Evolutionary conservation across 306 rosid species (phyloP), one percentile per base, ranked within the genome.

Genomic region (Coriaria nepalensis): DNA sequence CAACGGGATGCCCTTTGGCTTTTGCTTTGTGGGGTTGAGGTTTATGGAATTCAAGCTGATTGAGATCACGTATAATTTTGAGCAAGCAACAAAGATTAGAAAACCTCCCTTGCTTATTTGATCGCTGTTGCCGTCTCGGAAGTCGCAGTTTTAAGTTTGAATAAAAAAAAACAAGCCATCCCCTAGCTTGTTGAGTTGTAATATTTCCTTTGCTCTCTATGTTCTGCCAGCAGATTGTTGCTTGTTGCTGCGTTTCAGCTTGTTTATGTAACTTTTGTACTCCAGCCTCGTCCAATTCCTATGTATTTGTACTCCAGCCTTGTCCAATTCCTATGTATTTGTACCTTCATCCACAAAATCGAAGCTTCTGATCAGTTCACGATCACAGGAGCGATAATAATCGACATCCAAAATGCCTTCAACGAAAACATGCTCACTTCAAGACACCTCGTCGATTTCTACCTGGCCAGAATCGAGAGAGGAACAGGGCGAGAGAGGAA

Each of bases 241-340:
- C 2, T 20, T 20, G 29, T 20, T 20, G 29, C 29, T 20, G 29
- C 29, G 1, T 20, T 20, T 20, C 29, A 20, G 29, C 29, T 20
- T 20, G n/a, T 6, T 5, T 40, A 7, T 40, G 15, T 40, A 39
- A 15, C 12, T 6, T 61, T 15, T 70, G 70, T 87, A 70, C 57
- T 78, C 83, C 12, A 79, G 69, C 70, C 32, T 46, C 44, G 61
- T 69, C 96, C 96, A 87, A 37, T 52, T 67, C 59, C 96, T 87
- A 74, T 2, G n/a, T n/a, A n/a, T n/a, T n/a, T n/a, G n/a, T n/a
- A n/a, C n/a, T n/a, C 38, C 10, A 47, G 52, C 38, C 41, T 49
- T n/a, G 61, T 69, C 96, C 96, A 87, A 37, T 52, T 67, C 59
- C 96, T 87, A 74, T 2, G n/a, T n/a, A n/a, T n/a, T n/a, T n/a